Base-by-base conservation (phyloP, 352 stramenopile species). In the Aphanomyces invadans region DNA sequence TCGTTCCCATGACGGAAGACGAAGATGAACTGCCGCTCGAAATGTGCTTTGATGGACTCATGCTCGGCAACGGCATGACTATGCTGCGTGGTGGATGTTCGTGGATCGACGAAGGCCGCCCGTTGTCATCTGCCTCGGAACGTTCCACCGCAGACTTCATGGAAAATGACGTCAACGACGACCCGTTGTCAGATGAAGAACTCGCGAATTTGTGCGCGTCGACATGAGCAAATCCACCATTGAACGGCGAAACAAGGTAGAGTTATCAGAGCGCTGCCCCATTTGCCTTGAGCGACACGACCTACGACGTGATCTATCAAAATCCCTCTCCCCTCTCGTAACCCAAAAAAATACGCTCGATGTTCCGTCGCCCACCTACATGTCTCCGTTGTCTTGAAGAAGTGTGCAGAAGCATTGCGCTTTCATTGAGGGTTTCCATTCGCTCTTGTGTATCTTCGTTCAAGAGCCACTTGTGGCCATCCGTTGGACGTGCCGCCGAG, bases 181-280 rank as follows among this genome's bases (percentile, higher is more conserved):
- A 57, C 29, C 49, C 49, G 11, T 28, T 57, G 19, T 57, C 49
- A 32, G 49, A 57, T n/a, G 49, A 57, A 32, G 49, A 57, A 33
- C 49, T 57, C 29, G 23, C 21, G 44, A 9, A 52, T 9, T 52
- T 52, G 44, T 52, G 44, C 49, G 7, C 49, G 7, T 3, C 49
- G 21, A 33, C 49, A 11, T 1, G 15, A 29, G 15, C n/a, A 21
- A 54, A 54, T n/a, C n/a, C n/a, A n/a, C n/a, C n/a, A n/a, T n/a
- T 54, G 46, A 54, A 42, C 36, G 36, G 15, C 7, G 7, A n/a
- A 54, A 25, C n/a, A 21, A 54, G 10, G 26, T 54, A 29, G n/a
- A 25, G 46, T 29, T n/a, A 12, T 29, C 2, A n/a, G 49, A n/a
- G 4, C 25, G 49, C 49, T n/a, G 44, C 44, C 44, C 15, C 36